phyloP scores from a whole-genome alignment of 75 land plant species.

The Ceratopteris richardii region DNA sequence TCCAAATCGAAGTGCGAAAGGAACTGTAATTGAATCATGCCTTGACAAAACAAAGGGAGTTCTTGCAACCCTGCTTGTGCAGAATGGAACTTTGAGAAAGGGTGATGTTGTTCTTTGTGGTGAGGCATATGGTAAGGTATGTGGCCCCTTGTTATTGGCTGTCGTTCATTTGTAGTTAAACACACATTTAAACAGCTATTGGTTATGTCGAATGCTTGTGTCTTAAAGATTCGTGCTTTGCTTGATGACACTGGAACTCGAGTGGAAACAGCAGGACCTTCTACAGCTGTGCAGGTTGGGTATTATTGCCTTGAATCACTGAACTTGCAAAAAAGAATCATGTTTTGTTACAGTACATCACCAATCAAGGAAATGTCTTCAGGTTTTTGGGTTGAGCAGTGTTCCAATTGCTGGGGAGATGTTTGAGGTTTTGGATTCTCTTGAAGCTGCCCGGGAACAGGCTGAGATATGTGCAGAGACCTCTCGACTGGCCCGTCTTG shows the following conservation, averaged over 20 bases:
- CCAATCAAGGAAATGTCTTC: neutral
- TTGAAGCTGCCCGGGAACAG: conserved; percentile 76
- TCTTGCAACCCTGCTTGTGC: conserved; percentile 88
- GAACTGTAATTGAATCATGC: conserved; percentile 93
- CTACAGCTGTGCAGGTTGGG: conserved; percentile 85
- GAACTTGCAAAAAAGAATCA: neutral
- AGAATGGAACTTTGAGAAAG: conserved; percentile 92
- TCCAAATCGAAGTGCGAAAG: conserved; percentile 85
- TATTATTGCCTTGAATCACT: neutral
- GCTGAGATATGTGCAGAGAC: conserved; percentile 62
- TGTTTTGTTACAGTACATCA: neutral
- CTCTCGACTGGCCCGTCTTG: conserved; percentile 43
- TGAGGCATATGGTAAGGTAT: conserved; percentile 95
- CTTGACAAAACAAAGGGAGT: conserved; percentile 87
- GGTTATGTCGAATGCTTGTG: neutral
- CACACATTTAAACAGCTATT: neutral
- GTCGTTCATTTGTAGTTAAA: too few species aligned
- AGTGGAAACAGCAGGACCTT: conserved; percentile 85
- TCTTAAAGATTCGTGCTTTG: conserved; percentile 81
- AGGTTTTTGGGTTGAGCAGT: conserved; percentile 84
- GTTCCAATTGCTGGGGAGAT: conserved; percentile 97
- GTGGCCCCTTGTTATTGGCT: neutral
- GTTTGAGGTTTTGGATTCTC: conserved; percentile 73
- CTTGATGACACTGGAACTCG: conserved; percentile 80
- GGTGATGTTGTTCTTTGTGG: conserved; percentile 94